Evolutionary conservation across 1,139 yeast genomes (phyloP).

Genomic region (Magnusiomyces suaveolens): DNA sequence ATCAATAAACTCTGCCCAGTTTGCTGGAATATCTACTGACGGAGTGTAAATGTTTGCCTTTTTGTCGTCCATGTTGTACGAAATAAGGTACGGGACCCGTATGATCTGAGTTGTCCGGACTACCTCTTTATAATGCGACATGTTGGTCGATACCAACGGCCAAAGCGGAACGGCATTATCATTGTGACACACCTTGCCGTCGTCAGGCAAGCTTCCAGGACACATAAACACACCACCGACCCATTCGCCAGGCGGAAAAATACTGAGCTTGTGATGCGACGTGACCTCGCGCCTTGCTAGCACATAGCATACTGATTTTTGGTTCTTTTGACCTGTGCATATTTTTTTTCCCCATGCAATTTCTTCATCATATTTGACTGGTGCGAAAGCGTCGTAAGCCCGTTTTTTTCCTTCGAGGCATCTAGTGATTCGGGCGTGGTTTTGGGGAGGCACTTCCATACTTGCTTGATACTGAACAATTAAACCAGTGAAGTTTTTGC

Average conservation of each 20-base stretch:
- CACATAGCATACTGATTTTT: conserved; percentile 1
- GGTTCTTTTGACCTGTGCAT: conserved; percentile 1
- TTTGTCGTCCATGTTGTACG: background rate
- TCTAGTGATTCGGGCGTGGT: conserved; percentile 1
- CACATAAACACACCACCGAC: conserved; percentile 3
- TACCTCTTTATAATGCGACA: conserved; percentile 1
- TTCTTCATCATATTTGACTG: background rate
- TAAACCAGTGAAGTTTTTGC: conserved; percentile 1
- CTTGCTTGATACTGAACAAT: background rate
- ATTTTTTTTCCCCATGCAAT: conserved; percentile 2
- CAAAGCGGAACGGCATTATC: conserved; percentile 3
- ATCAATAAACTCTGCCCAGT: conserved; percentile 3
- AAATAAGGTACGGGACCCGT: background rate
- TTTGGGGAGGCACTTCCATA: conserved; percentile 3
- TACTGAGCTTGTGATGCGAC: background rate
- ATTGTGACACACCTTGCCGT: background rate
- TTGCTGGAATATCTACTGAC: background rate
- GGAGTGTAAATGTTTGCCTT: background rate
- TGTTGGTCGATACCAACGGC: background rate
- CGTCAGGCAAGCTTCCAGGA: conserved; percentile 1
- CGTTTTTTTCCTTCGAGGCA: conserved; percentile 1
- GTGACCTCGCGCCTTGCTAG: conserved; percentile 1
- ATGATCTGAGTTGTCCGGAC: background rate
- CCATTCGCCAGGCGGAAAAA: conserved; percentile 3
- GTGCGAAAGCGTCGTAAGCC: background rate